Evolutionary conservation across 116 monocot species (phyloP).

Genomic region (Trichopus zeylanicus): DNA sequence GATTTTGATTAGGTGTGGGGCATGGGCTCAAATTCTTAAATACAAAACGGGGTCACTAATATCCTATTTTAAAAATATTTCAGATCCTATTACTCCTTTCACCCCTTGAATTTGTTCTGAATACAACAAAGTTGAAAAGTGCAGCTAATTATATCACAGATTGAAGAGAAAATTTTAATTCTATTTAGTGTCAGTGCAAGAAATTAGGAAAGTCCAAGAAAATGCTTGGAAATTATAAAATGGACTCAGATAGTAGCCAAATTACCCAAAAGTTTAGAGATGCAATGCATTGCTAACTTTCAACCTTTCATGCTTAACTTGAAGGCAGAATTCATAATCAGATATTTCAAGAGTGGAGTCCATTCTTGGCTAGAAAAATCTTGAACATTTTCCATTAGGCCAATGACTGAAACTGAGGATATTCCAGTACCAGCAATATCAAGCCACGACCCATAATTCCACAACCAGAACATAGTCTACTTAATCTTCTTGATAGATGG

Average conservation of each 20-base stretch:
- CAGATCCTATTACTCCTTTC: no score
- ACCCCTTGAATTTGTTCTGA: no score
- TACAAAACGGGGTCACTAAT: no score
- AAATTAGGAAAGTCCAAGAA: not conserved
- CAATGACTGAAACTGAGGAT: constrained; percentile 8
- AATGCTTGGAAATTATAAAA: not conserved
- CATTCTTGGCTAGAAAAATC: constrained; percentile 20
- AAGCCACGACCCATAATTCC: constrained; percentile 35
- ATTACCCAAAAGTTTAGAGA: not conserved
- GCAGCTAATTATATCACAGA: no score
- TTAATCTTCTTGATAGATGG: not conserved
- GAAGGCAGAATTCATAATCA: not conserved
- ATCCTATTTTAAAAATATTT: no score
- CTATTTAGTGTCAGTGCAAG: not conserved
- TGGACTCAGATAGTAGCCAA: not conserved
- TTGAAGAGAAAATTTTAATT: no score
- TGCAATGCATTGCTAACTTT: not conserved
- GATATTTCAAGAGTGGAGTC: constrained; percentile 16
- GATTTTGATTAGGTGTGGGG: no score
- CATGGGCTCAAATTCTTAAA: no score
- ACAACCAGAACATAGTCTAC: not conserved
- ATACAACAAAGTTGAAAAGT: no score
- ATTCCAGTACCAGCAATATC: constrained; percentile 23
- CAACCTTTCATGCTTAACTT: not conserved
- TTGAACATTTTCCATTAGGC: not conserved